A percentile compares a stretch with the other conserved stretches of the same genome.
Conservation (phyloP, 2,329 filamentous ascomycete genomes). For the Periconia sp. region DNA sequence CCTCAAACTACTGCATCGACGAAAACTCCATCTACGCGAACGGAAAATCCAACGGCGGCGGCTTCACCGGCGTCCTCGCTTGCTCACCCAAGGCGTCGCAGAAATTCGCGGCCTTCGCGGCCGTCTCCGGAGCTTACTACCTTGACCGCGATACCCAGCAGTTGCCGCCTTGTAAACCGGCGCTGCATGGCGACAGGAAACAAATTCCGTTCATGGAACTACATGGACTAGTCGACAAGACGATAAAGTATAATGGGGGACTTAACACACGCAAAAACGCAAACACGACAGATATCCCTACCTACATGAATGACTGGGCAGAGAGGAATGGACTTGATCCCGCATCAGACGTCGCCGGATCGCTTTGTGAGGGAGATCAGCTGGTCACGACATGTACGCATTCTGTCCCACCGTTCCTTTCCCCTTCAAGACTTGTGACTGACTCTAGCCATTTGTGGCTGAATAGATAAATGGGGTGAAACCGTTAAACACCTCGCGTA, state of each 20-base stretch:
- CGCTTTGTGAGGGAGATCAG: conserved; percentile 33
- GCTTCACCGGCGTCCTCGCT: conserved; percentile 52
- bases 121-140: conserved; percentile 53
- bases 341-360: conserved; percentile 25
- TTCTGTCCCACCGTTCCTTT: conserved; percentile 2
- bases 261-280: conserved; percentile 21
- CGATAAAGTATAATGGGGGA: conserved; percentile 46
- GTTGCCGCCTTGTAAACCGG: conserved; percentile 29
- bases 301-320: conserved; percentile 44
- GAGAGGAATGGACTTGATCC: conserved; percentile 35
- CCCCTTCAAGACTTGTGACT: not conserved
- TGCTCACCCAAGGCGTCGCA: conserved; percentile 47
- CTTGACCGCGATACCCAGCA: conserved; percentile 21
- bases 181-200: conserved; percentile 15
- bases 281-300: conserved; percentile 18
- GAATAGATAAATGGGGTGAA: conserved; percentile 20
- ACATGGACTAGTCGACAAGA: conserved; percentile 47
- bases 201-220: conserved; percentile 48
- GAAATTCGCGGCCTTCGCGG: conserved; percentile 54
- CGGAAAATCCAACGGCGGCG: conserved; percentile 60
- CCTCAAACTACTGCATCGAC: conserved; percentile 50
- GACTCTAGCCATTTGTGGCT: not conserved
- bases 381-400: conserved; percentile 18
- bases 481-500: conserved; percentile 44
- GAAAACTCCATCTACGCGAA: conserved; percentile 47